Evolutionary conservation across 2,329 filamentous ascomycete genomes (phyloP).

Genomic region (Colletotrichum chrysophilum): DNA sequence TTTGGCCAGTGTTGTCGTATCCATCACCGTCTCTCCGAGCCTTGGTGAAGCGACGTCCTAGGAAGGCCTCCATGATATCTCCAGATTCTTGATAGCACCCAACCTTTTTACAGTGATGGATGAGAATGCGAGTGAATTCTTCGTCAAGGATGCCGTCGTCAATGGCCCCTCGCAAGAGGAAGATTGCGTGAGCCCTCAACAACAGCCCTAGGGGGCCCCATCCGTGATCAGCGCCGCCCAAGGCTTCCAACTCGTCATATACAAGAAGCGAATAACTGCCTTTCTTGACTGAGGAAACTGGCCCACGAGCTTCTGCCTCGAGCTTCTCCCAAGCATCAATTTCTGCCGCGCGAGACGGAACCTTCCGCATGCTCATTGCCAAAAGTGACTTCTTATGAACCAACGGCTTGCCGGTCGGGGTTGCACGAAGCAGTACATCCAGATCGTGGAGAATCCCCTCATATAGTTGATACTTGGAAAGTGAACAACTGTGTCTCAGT

Average conservation of each 20-base stretch:
- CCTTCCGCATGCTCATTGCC: slow-evolving; percentile 52
- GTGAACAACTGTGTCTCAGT: slow-evolving; percentile 21
- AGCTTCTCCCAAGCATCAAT: slow-evolving; percentile 47
- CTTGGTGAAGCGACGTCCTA: slow-evolving; percentile 36
- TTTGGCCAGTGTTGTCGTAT: neutral
- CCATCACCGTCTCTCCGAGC: slow-evolving; percentile 25
- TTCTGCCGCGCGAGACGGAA: slow-evolving; percentile 51
- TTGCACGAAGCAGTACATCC: slow-evolving; percentile 32
- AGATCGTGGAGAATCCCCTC: slow-evolving; percentile 38
- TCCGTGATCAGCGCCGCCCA: slow-evolving; percentile 43
- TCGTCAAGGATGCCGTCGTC: slow-evolving; percentile 45
- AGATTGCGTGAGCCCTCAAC: slow-evolving; percentile 51
- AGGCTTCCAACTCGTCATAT: slow-evolving; percentile 53
- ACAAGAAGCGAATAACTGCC: slow-evolving; percentile 47
- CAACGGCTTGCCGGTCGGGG: neutral
- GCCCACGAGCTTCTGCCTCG: slow-evolving; percentile 42
- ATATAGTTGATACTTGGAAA: slow-evolving; percentile 33
- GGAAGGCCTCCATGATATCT: slow-evolving; percentile 41
- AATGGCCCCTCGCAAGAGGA: slow-evolving; percentile 47
- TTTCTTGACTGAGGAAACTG: slow-evolving; percentile 35
- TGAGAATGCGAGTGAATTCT: slow-evolving; percentile 42
- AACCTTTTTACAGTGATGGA: slow-evolving; percentile 44
- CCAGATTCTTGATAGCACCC: slow-evolving; percentile 44
- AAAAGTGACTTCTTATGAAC: slow-evolving; percentile 43
- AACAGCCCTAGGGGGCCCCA: slow-evolving; percentile 52